Conservation (phyloP, 176 grass and related monocot genomes). For the Alloteropsis semialata region DNA sequence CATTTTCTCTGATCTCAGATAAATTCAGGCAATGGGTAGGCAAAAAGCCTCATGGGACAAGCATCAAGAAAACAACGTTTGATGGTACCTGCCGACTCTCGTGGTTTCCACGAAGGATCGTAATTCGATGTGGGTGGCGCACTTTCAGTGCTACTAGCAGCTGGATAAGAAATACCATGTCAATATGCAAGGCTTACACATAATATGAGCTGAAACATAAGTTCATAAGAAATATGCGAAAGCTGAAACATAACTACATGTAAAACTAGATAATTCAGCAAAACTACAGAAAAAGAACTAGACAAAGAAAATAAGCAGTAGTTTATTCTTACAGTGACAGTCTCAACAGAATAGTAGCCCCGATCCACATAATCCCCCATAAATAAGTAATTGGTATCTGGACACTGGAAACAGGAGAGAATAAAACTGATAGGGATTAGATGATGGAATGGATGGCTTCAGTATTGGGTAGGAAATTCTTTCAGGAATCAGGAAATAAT, state of each 20-base stretch:
- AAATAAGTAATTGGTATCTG: conserved; percentile 98
- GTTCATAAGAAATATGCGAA: background rate
- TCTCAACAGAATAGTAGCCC: conserved; percentile 98
- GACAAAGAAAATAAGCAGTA: background rate
- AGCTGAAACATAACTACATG: conserved; percentile 6
- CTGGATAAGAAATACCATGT: conserved; percentile 41
- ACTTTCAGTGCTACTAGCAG: conserved; percentile 94
- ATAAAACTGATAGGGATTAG: conserved; percentile 1
- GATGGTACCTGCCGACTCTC: conserved; percentile 80
- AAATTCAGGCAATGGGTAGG: background rate
- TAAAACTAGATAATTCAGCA: background rate
- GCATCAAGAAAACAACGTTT: background rate
- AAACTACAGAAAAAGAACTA: background rate
- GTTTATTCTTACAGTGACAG: conserved; percentile 71
- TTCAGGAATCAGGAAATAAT: background rate
- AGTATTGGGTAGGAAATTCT: background rate
- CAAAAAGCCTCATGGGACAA: background rate
- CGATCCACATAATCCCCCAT: conserved; percentile 99
- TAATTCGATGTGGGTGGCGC: conserved; percentile 87
- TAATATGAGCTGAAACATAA: conserved; percentile 5
- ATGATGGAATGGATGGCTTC: background rate
- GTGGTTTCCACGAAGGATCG: conserved; percentile 94
- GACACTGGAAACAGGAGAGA: conserved; percentile 57
- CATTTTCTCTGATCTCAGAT: background rate
- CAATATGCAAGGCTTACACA: conserved; percentile 5